A percentile compares a stretch with the other conserved stretches of the same genome.
These are phyloP conservation scores for Lanmaoa rubissima DNA, from an alignment of 768 basidiomycete genomes.

Conservation along the genomic window DNA sequence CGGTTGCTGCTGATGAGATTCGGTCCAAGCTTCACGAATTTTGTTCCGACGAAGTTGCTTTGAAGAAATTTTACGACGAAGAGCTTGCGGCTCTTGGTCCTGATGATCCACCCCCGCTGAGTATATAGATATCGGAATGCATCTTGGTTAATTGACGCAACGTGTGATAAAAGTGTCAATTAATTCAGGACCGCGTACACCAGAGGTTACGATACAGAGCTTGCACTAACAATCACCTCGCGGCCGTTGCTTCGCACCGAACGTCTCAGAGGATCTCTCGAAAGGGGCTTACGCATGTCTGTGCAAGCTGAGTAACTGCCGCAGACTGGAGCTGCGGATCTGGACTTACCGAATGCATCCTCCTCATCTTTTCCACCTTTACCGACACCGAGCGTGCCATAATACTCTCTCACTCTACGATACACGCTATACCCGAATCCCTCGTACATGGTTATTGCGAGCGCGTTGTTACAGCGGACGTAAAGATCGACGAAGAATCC, in stretches of 20 bases:
- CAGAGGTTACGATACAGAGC: conserved; percentile 34
- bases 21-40: conserved; percentile 59
- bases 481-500: conserved; percentile 95
- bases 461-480: conserved; percentile 81
- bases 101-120: conserved; percentile 44
- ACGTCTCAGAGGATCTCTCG: conserved; percentile 56
- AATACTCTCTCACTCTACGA: conserved; percentile 87
- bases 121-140: conserved; percentile 31
- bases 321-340: neutral
- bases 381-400: conserved; percentile 72
- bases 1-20: conserved; percentile 60
- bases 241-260: conserved; percentile 71
- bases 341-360: conserved; percentile 83
- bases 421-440: conserved; percentile 92
- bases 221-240: conserved; percentile 59
- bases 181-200: conserved; percentile 3
- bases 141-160: conserved; percentile 5
- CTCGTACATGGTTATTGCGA: conserved; percentile 93
- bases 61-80: conserved; percentile 73
- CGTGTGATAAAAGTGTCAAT: conserved; percentile 6
- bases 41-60: conserved; percentile 53
- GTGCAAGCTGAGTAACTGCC: neutral
- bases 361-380: conserved; percentile 81
- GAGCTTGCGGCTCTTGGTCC: conserved; percentile 53
- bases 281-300: conserved; percentile 76